phyloP scores from a whole-genome alignment of 23 red algal genomes.

The Gracilariopsis chorda region DNA sequence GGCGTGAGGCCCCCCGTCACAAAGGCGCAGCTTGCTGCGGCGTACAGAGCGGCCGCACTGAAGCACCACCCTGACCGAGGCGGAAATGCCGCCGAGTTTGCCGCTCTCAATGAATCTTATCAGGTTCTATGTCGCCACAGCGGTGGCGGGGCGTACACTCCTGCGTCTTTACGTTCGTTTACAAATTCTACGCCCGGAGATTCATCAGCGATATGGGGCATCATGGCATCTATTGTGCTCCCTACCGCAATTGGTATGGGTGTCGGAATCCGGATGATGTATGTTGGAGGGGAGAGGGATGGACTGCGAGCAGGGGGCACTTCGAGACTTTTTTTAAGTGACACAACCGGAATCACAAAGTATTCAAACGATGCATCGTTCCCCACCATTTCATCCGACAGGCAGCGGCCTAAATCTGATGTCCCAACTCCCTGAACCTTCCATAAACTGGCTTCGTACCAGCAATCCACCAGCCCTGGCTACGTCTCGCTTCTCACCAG shows the following conservation, averaged over 20 bases:
- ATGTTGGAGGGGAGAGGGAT: constrained; percentile 19
- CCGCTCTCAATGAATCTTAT: constrained; percentile 36
- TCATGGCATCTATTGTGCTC: constrained; percentile 39
- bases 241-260: constrained; percentile 45
- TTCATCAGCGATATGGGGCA: constrained; percentile 19
- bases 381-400: background rate
- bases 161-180: constrained; percentile 50
- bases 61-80: constrained; percentile 62
- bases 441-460: constrained; percentile 1
- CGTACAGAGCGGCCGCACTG: constrained; percentile 58
- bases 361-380: too few relatives aligned
- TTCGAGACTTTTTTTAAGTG: background rate
- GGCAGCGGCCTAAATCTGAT: constrained; percentile 5
- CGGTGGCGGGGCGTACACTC: background rate
- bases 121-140: constrained; percentile 16
- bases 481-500: background rate
- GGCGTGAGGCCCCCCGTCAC: constrained; percentile 22
- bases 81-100: constrained; percentile 25
- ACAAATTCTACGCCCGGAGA: background rate
- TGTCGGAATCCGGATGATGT: constrained; percentile 57
- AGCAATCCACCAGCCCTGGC: background rate
- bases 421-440: background rate
- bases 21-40: constrained; percentile 31
- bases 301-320: constrained; percentile 56
- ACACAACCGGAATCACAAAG: background rate